Evolutionary conservation across 768 basidiomycete species (phyloP).

Genomic region (Suillus sp.): DNA sequence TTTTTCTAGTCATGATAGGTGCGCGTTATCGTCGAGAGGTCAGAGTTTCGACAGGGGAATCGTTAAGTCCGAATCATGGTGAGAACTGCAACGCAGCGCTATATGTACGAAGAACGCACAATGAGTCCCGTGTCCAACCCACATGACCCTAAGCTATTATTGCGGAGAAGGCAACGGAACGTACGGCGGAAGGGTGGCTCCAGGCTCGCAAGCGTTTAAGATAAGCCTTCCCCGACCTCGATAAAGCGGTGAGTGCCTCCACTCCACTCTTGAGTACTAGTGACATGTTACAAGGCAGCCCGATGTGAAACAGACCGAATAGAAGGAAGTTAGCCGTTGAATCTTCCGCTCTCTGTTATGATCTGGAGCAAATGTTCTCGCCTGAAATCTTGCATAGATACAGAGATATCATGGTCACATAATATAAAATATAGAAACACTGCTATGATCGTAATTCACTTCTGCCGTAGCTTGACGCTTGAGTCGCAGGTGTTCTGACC

Average conservation of each 20-base stretch:
- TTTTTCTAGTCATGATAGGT: constrained; percentile 52
- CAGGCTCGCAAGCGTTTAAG: not conserved
- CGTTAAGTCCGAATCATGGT: not conserved
- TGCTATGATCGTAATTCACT: not conserved
- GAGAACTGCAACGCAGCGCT: not conserved
- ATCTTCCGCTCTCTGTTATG: not conserved
- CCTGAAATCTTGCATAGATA: not conserved
- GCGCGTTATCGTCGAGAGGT: not conserved
- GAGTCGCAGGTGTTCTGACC: not conserved
- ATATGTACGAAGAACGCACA: not conserved
- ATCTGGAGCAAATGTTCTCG: not conserved
- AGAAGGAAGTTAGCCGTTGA: not conserved
- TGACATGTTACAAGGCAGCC: not conserved
- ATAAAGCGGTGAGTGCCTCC: not conserved
- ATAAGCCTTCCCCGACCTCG: not conserved
- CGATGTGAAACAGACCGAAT: not conserved
- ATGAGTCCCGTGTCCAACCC: not conserved
- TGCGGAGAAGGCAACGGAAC: not conserved
- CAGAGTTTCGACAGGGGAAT: not conserved
- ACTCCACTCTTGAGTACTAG: not conserved
- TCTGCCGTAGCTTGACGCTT: not conserved
- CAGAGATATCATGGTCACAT: not conserved
- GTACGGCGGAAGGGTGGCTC: not conserved
- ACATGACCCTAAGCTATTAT: constrained; percentile 3
- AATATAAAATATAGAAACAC: not conserved